Evolutionary conservation across 805 yeast species (phyloP).

Genomic region (Saturnispora sanitii): DNA sequence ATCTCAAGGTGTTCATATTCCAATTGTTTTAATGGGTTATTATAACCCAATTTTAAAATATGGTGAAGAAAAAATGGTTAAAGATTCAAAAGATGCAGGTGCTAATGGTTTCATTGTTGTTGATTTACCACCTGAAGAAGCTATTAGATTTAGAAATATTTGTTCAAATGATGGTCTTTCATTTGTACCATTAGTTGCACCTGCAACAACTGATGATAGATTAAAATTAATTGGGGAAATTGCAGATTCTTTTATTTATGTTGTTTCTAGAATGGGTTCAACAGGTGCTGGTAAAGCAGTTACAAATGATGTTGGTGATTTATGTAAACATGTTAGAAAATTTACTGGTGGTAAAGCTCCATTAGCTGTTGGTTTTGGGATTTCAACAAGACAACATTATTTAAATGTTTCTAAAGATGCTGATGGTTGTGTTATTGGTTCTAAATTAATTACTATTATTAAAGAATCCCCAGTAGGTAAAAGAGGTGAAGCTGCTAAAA

Average conservation of each 20-base stretch:
- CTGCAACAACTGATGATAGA: conserved; percentile 89
- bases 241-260: conserved; percentile 94
- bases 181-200: conserved; percentile 92
- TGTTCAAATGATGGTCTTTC: conserved; percentile 64
- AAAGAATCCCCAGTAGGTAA: conserved; percentile 53
- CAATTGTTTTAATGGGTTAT: conserved; percentile 93
- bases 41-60: conserved; percentile 86
- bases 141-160: conserved; percentile 68
- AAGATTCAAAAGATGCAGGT: conserved; percentile 77
- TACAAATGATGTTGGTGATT: conserved; percentile 48
- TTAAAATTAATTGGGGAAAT: conserved; percentile 66
- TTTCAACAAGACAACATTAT: conserved; percentile 87
- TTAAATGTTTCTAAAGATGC: conserved; percentile 66
- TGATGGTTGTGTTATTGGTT: conserved; percentile 96
- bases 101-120: conserved; percentile 93
- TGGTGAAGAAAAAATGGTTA: conserved; percentile 78
- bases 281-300: conserved; percentile 80
- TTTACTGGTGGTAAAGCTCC: conserved; percentile 68
- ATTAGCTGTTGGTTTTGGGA: conserved; percentile 95
- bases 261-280: conserved; percentile 95
- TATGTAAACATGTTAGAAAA: conserved; percentile 67
- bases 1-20: conserved; percentile 72
- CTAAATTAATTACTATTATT: conserved; percentile 64
- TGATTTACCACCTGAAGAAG: conserved; percentile 97
- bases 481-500: conserved; percentile 53